A percentile compares a stretch with the other conserved stretches of the same genome.
Evolutionary conservation across 1,284 basidiomycete species (phyloP).

Genomic region (Entoloma clypeatum): DNA sequence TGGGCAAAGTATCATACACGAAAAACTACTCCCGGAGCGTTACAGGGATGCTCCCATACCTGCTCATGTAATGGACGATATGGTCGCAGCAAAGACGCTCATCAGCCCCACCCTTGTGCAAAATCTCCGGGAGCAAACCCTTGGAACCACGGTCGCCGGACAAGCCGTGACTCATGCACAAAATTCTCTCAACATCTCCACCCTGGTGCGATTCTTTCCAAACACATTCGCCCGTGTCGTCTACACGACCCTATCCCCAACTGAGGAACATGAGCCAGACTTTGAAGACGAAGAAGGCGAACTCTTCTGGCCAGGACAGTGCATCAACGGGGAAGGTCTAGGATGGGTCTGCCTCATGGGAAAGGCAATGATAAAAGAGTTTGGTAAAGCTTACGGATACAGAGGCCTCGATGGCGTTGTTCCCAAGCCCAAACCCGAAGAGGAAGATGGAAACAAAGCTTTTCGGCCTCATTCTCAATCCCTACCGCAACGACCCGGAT

Average conservation of each 20-base stretch:
- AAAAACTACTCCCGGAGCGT: slow-evolving; percentile 34
- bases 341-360: slow-evolving; percentile 79
- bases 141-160: slow-evolving; percentile 40
- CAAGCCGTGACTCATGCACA: slow-evolving; percentile 50
- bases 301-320: slow-evolving; percentile 72
- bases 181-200: slow-evolving; percentile 53
- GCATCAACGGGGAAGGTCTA: slow-evolving; percentile 65
- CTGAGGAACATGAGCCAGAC: slow-evolving; percentile 72
- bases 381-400: slow-evolving; percentile 69
- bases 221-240: slow-evolving; percentile 69
- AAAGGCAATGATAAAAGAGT: slow-evolving; percentile 76
- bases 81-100: slow-evolving; percentile 35
- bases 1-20: slow-evolving; percentile 31
- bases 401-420: slow-evolving; percentile 62
- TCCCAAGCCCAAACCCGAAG: slow-evolving; percentile 52
- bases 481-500: slow-evolving; percentile 22
- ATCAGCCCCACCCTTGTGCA: slow-evolving; percentile 37
- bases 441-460: slow-evolving; percentile 21
- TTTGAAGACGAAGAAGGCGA: slow-evolving; percentile 79
- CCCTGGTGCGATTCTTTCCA: slow-evolving; percentile 65
- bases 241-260: slow-evolving; percentile 52
- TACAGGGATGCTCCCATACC: slow-evolving; percentile 34
- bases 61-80: slow-evolving; percentile 35
- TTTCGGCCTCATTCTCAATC: slow-evolving; percentile 20
- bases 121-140: slow-evolving; percentile 46